Conservation (phyloP, 78 protist genomes). For the Dictyostelium capitatum region DNA sequence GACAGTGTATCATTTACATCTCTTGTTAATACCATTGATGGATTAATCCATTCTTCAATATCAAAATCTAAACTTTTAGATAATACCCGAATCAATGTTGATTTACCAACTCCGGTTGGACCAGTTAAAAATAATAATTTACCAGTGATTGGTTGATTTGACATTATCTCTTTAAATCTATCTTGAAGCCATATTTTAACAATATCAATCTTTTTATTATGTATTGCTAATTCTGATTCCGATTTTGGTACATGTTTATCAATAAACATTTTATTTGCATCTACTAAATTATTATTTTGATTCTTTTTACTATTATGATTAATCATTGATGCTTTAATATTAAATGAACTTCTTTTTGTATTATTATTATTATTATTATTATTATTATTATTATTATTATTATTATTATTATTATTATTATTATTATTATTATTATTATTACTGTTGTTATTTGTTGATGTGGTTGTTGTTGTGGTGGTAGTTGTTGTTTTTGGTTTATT, state of each 20-base stretch:
- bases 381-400: background rate
- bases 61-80: conserved; percentile 33
- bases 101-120: conserved; percentile 60
- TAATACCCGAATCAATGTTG: conserved; percentile 42
- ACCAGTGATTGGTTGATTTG: background rate
- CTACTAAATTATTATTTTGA: background rate
- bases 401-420: background rate
- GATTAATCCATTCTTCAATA: conserved; percentile 66
- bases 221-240: conserved; percentile 38
- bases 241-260: conserved; percentile 53
- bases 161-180: conserved; percentile 35
- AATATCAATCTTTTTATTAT: conserved; percentile 22
- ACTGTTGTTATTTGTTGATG: background rate
- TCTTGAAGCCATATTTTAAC: conserved; percentile 65
- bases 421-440: background rate
- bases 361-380: background rate
- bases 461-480: background rate
- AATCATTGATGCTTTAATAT: background rate
- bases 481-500: too few relatives aligned
- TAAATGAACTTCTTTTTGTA: background rate
- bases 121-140: conserved; percentile 61
- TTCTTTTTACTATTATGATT: background rate
- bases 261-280: conserved; percentile 19
- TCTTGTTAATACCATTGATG: conserved; percentile 28
- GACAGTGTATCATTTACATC: conserved; percentile 20